Evolutionary conservation across 352 stramenopile species (phyloP), one percentile per base, ranked within the genome.

Genomic region (Phytophthora citrophthora): DNA sequence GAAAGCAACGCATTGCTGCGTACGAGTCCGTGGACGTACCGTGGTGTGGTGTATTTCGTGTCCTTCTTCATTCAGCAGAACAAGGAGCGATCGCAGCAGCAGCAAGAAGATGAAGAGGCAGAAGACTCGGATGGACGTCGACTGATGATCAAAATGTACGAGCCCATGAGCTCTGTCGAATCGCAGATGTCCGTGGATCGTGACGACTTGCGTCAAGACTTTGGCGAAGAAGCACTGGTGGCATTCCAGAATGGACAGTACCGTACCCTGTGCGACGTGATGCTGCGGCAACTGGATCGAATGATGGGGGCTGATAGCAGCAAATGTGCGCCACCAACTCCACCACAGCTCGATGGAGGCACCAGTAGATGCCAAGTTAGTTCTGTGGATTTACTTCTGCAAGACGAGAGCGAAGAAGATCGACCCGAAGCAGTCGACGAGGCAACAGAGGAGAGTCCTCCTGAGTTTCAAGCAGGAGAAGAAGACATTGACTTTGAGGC

Each of bases 131-230:
- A 59, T 7, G 31, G 40, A 11, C 57, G 57, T 44, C 64, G 56
- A 40, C 70, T 91, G n/a, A 82, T 78, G 26, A 79, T 93, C 69
- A 90, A 93, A 58, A 70, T 91, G 48, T 91, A 89, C 65, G 81
- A 93, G 68, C 81, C 81, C 29, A 89, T 90, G 76, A 91, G 79
- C 68, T 88, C 80, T 9, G 79, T 89, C 26, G 81, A 93, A 52
- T 91, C 81, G 20, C 77, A 90, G 49, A 88, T 89, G 56, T 83
- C 74, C 39, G 70, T 93, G 52, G 77, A 75, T 0, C 64, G 69
- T 1, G 72, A 87, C 4, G 82, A 93, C 34, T 69, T 93, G 39
- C 62, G 58, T 5, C 47, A 76, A 16, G 77, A 91, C 20, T 93
- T 93, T 79, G 84, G 80, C 10, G 64, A 61, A 2, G 12, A 53